A percentile compares a stretch with the other conserved stretches of the same genome.
These are phyloP conservation scores for Saitozyma sp. DNA, from an alignment of 768 basidiomycete species.

Conservation along the genomic window DNA sequence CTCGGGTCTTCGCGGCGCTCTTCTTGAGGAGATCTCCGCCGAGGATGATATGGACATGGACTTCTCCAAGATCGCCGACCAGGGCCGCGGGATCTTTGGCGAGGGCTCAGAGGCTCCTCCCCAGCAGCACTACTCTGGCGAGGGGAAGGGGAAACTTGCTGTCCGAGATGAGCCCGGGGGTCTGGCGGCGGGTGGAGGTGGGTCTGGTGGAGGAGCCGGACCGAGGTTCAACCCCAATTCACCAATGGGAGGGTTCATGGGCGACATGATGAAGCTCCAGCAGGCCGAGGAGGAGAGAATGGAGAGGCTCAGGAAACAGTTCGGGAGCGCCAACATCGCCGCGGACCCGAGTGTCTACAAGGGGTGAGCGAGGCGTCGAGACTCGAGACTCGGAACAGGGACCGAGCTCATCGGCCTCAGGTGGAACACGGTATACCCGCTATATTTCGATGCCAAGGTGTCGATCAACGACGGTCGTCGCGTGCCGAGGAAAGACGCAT, in stretches of 20 bases:
- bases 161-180: constrained; percentile 24
- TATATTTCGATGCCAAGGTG: constrained; percentile 94
- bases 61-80: constrained; percentile 35
- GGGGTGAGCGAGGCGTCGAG: constrained; percentile 28
- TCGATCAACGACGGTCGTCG: constrained; percentile 82
- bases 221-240: constrained; percentile 31
- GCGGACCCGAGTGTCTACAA: constrained; percentile 43
- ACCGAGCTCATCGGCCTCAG: constrained; percentile 55
- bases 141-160: constrained; percentile 35
- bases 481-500: constrained; percentile 70
- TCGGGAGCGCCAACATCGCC: constrained; percentile 37
- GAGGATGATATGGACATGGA: constrained; percentile 58
- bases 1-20: constrained; percentile 68
- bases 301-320: constrained; percentile 42
- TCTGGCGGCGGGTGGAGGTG: constrained; percentile 13
- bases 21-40: constrained; percentile 73
- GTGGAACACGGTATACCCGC: constrained; percentile 94
- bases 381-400: background rate
- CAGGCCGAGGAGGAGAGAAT: constrained; percentile 46
- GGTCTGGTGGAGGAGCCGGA: constrained; percentile 1
- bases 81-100: constrained; percentile 40
- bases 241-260: constrained; percentile 53
- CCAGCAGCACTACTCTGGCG: constrained; percentile 12
- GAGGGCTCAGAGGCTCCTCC: constrained; percentile 28
- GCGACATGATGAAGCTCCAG: constrained; percentile 52